phyloP scores from a whole-genome alignment of 2,329 filamentous ascomycete species.

The Aspergillus quadrilineatus region DNA sequence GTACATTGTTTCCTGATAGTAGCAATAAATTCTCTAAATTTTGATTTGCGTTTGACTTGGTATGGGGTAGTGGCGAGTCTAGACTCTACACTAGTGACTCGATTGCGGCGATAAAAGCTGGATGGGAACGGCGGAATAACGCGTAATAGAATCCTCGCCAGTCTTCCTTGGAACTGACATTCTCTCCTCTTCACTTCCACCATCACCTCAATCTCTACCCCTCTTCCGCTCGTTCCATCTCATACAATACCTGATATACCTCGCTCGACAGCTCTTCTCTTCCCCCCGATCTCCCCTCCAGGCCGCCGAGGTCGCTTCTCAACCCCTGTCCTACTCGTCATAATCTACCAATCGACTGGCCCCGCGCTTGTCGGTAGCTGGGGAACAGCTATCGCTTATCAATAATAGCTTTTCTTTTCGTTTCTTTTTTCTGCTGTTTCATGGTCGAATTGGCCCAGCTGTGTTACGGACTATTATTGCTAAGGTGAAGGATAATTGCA shows the following conservation, averaged over 20 bases:
- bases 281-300: background rate
- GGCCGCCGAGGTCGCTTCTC: background rate
- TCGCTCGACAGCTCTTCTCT: background rate
- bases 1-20: conserved; percentile 6
- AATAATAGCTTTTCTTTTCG: conserved; percentile 18
- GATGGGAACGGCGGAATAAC: conserved; percentile 11
- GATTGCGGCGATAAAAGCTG: conserved; percentile 4
- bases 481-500: conserved; percentile 6
- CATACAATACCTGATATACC: background rate
- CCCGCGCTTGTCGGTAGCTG: conserved; percentile 13
- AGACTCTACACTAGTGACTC: background rate
- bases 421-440: background rate
- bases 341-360: conserved; percentile 20
- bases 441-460: conserved; percentile 4
- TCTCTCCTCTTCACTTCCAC: conserved; percentile 1
- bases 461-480: conserved; percentile 8
- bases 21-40: conserved; percentile 2
- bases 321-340: conserved; percentile 2
- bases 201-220: background rate
- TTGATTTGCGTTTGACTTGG: background rate
- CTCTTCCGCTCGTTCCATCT: background rate
- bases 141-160: conserved; percentile 4
- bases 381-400: conserved; percentile 7
- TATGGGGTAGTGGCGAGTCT: background rate
- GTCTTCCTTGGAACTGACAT: background rate